Conservation (phyloP, 176 grass and related monocot genomes). For the barley (Hordeum vulgare) region MorexV3_pseudomolecules_assembly NC_058523.1:19698567-19699066, state of each 20-base stretch:
- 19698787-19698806: background rate
- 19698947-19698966: background rate
- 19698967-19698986: slow-evolving; percentile 92
- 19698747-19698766: background rate
- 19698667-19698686: background rate
- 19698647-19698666: background rate
- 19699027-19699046: slow-evolving; percentile 78
- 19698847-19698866: slow-evolving; percentile 85
- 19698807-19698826: slow-evolving; percentile 36
- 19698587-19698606: background rate
- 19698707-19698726: background rate
- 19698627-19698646: background rate
- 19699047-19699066: slow-evolving; percentile 50
- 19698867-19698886: slow-evolving; percentile 59
- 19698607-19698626: background rate
- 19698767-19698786: background rate
- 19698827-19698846: slow-evolving; percentile 72
- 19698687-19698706: background rate
- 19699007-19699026: slow-evolving; percentile 84
- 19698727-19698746: background rate
- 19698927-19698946: background rate
- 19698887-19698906: background rate
- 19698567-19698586: background rate
- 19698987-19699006: slow-evolving; percentile 76
- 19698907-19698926: background rate